phyloP scores from a whole-genome alignment of 2,329 filamentous ascomycete genomes.

The Coniella vitis region DNA sequence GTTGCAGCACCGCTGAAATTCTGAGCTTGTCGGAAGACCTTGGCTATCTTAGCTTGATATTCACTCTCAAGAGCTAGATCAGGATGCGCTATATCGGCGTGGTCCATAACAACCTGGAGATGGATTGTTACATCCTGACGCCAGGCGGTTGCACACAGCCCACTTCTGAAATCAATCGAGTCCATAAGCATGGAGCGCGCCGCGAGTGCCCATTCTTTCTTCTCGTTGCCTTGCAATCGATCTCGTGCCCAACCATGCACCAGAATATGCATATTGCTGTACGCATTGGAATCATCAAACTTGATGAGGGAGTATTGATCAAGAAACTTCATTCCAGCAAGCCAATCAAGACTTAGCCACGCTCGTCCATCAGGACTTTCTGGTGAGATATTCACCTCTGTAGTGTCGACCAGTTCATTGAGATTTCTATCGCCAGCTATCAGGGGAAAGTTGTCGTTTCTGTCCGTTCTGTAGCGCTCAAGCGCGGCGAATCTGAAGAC shows the following conservation, averaged over 20 bases:
- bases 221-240: neutral
- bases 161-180: neutral
- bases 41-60: neutral
- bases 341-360: conserved; percentile 4
- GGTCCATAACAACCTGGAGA: neutral
- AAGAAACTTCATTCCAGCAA: conserved; percentile 7
- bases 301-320: conserved; percentile 19
- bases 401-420: neutral
- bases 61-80: neutral
- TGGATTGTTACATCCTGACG: neutral
- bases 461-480: neutral
- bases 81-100: neutral
- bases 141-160: neutral
- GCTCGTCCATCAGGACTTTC: conserved; percentile 5
- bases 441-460: neutral
- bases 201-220: neutral
- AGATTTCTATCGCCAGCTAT: neutral
- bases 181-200: conserved; percentile 3
- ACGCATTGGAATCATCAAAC: neutral
- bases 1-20: neutral
- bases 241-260: conserved; percentile 21
- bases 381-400: conserved; percentile 5
- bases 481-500: conserved; percentile 18
- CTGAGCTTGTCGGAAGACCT: neutral
- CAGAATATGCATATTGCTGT: conserved; percentile 21